A percentile compares a stretch with the other conserved stretches of the same genome.
These are phyloP conservation scores for Wickerhamomyces sydowiorum DNA, from an alignment of 805 yeast genomes.

Conservation along the genomic window DNA sequence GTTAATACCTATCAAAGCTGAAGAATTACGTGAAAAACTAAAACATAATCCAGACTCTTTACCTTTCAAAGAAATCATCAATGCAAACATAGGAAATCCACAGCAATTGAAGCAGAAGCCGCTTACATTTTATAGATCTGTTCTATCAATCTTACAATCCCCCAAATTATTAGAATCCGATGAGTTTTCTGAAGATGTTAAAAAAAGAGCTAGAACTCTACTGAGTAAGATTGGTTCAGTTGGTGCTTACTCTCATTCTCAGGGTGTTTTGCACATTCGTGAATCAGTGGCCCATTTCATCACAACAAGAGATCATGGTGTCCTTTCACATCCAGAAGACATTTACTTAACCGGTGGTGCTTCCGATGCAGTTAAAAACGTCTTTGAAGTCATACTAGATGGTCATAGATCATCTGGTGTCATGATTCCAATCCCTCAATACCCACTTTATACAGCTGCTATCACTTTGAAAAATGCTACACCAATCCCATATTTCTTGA, in stretches of 20 bases:
- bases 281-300: constrained; percentile 80
- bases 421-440: constrained; percentile 96
- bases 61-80: constrained; percentile 75
- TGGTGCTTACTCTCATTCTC: constrained; percentile 94
- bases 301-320: constrained; percentile 72
- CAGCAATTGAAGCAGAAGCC: constrained; percentile 96
- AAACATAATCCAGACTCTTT: constrained; percentile 49
- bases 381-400: constrained; percentile 63
- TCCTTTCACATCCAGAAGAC: constrained; percentile 56
- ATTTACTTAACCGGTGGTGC: constrained; percentile 92
- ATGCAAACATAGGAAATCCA: constrained; percentile 96
- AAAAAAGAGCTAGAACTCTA: constrained; percentile 60
- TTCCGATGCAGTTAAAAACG: constrained; percentile 82
- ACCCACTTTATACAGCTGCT: constrained; percentile 95
- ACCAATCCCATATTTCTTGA: constrained; percentile 80
- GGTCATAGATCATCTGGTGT: constrained; percentile 64
- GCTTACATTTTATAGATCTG: constrained; percentile 91
- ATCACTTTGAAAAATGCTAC: constrained; percentile 77
- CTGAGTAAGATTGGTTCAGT: constrained; percentile 68
- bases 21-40: constrained; percentile 62
- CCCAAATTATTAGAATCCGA: constrained; percentile 53
- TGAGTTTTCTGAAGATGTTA: constrained; percentile 58
- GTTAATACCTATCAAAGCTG: constrained; percentile 88
- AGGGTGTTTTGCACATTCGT: constrained; percentile 74
- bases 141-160: constrained; percentile 77